phyloP scores from a whole-genome alignment of 2,329 filamentous ascomycete species.

The Penicillium sp. region DNA sequence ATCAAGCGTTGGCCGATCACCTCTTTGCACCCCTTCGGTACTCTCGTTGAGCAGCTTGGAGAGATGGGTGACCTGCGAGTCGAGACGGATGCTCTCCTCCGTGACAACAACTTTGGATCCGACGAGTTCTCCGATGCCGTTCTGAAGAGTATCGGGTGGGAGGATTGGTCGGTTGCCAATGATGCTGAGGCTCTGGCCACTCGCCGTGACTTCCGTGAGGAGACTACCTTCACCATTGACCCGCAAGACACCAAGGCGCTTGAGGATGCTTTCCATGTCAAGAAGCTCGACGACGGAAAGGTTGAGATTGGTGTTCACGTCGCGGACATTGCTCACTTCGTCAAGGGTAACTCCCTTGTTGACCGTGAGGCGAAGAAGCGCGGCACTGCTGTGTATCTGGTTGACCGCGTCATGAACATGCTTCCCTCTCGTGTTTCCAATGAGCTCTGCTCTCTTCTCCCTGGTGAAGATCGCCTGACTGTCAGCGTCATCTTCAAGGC shows the following conservation, averaged over 20 bases:
- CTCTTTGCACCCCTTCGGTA: constrained; percentile 97
- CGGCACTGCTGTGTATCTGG: constrained; percentile 88
- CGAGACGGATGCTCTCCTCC: constrained; percentile 91
- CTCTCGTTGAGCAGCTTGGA: constrained; percentile 91
- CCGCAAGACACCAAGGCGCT: constrained; percentile 82
- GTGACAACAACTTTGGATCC: constrained; percentile 97
- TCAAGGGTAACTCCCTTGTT: constrained; percentile 91
- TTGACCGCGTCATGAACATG: constrained; percentile 83
- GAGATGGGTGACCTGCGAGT: constrained; percentile 97
- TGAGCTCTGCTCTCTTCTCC: constrained; percentile 80
- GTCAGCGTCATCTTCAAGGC: constrained; percentile 92
- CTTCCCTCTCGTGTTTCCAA: constrained; percentile 78
- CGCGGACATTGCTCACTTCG: constrained; percentile 90
- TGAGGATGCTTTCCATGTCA: constrained; percentile 89
- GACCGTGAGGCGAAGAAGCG: constrained; percentile 98
- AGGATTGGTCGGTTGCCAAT: constrained; percentile 81
- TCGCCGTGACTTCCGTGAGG: constrained; percentile 83
- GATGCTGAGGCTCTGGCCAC: constrained; percentile 72
- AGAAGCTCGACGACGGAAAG: constrained; percentile 72
- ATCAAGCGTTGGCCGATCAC: constrained; percentile 99
- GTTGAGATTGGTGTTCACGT: constrained; percentile 95
- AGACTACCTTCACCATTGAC: constrained; percentile 88
- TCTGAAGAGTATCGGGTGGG: constrained; percentile 81
- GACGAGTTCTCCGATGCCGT: constrained; percentile 98
- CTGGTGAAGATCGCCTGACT: constrained; percentile 83